Conservation (phyloP, 2,329 filamentous ascomycete genomes). For the Chrysoporthe puriensis region DNA sequence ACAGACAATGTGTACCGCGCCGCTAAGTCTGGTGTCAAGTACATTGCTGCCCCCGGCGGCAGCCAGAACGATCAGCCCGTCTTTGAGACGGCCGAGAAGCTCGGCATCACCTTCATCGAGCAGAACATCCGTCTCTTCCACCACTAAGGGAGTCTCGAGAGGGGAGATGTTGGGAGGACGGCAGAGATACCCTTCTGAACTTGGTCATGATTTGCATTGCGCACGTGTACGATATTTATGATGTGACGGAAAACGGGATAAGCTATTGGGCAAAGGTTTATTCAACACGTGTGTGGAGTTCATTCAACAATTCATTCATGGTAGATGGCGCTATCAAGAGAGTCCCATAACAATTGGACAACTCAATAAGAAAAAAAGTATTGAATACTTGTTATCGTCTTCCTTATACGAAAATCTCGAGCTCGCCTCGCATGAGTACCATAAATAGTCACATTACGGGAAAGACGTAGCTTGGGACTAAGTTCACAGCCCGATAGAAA, state of each 20-base stretch:
- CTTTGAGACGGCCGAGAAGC: slow-evolving; percentile 87
- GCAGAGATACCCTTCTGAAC: slow-evolving; percentile 26
- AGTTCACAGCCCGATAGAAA: neutral
- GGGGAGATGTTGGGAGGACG: neutral
- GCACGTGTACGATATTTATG: slow-evolving; percentile 22
- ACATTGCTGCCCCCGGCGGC: slow-evolving; percentile 89
- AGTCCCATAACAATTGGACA: neutral
- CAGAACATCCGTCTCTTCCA: slow-evolving; percentile 94
- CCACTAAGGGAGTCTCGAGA: slow-evolving; percentile 64
- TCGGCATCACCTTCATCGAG: slow-evolving; percentile 93
- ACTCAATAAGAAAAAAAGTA: neutral
- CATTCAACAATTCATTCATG: slow-evolving; percentile 24
- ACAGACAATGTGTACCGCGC: slow-evolving; percentile 97
- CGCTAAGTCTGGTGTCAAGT: slow-evolving; percentile 86
- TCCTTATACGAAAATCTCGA: neutral
- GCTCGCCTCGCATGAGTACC: neutral
- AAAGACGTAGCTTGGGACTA: too few relatives aligned
- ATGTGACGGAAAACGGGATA: slow-evolving; percentile 17
- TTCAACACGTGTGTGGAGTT: slow-evolving; percentile 20
- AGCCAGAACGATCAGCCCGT: slow-evolving; percentile 84
- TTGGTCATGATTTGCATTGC: slow-evolving; percentile 25
- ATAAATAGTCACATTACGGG: neutral
- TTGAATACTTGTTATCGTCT: neutral
- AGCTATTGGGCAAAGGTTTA: slow-evolving; percentile 18
- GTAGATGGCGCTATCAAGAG: neutral